Evolutionary conservation across 2,329 filamentous ascomycete genomes (phyloP).

Genomic region (Sclerotinia sclerotiorum): DNA sequence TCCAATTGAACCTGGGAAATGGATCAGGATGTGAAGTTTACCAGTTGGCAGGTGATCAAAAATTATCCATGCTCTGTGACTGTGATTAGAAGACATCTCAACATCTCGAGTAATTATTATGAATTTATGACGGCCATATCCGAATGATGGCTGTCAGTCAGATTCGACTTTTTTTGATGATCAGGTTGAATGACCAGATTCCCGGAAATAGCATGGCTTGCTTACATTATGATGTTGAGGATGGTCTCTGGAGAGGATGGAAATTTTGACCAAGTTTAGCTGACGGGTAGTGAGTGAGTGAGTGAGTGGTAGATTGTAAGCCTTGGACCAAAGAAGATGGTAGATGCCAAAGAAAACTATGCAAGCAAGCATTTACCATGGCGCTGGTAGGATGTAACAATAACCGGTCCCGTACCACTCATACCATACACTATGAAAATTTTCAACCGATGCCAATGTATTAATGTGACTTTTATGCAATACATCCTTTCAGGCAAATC

Average conservation of each 20-base stretch:
- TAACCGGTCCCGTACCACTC: constrained; percentile 11
- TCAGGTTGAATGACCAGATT: constrained; percentile 15
- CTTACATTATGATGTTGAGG: not conserved
- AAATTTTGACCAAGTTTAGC: not conserved
- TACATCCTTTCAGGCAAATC: constrained; percentile 11
- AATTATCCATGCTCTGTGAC: constrained; percentile 17
- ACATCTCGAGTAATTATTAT: not conserved
- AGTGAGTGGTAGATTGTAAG: not conserved
- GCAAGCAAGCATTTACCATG: constrained; percentile 24
- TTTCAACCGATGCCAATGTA: constrained; percentile 10
- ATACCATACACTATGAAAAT: not conserved
- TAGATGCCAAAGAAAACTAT: not conserved
- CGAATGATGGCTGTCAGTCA: constrained; percentile 12
- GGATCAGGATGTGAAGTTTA: constrained; percentile 15
- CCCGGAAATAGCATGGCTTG: not conserved
- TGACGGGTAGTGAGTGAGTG: not conserved
- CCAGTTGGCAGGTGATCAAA: constrained; percentile 23
- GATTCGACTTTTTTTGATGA: not conserved
- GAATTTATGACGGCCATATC: constrained; percentile 2
- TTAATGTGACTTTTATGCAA: not conserved
- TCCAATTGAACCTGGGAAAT: constrained; percentile 23
- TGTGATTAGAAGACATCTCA: constrained; percentile 19
- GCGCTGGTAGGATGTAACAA: constrained; percentile 20
- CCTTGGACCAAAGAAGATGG: not conserved
- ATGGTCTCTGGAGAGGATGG: not conserved